Evolutionary conservation across 148 eudicot genomes (phyloP), one percentile per base, ranked within the genome.

Genomic region (Drosera capensis): DNA sequence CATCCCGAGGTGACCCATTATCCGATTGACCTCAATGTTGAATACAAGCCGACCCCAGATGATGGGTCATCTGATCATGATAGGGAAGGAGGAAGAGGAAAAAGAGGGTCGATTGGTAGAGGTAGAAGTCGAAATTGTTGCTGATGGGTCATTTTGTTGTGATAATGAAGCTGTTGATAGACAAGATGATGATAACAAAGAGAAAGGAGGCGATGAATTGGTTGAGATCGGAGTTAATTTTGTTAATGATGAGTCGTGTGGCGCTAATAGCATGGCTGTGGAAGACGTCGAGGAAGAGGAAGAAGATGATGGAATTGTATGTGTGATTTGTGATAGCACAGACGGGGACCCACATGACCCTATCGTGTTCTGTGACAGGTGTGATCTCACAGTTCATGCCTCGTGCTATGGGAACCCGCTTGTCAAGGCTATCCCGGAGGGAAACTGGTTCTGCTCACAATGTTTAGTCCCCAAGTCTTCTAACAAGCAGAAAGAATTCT

Each of bases 341-440:
- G 95, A 90, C 9, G 97, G 84, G 0, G 93, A 90, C 48, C 87
- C 84, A 31, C 40, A 50, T 8, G 92, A 84, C 23, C 97, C 97
- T 13, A 90, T 90, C 2, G 97, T 90, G 7, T 68, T 90, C 49
- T 90, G 97, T 49, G 97, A 90, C 34, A 93, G 95, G 1, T 90
- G 97, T 47, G 82, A 84, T 11, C 54, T 90, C 0, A 90, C 78
- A 95, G 97, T 80, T 22, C 97, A 90, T 52, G 38, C 82, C 23
- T 56, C 74, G 2, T 90, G 97, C 42, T 90, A 84, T 14, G 97
- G 97, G 0, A 50, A 65, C 14, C 97, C 97, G 0, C 68, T 90
- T 0, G 47, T 64, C 0, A 59, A 75, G 1, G 71, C 62, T 0
- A 52, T 90, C 8, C 97, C 97, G 0, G 87, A 90, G 12, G 97